Percentiles rank a stretch among this genome's conserved stretches.
Evolutionary conservation across 1,284 basidiomycete species (phyloP).

Genomic region (Naganishia albida): DNA sequence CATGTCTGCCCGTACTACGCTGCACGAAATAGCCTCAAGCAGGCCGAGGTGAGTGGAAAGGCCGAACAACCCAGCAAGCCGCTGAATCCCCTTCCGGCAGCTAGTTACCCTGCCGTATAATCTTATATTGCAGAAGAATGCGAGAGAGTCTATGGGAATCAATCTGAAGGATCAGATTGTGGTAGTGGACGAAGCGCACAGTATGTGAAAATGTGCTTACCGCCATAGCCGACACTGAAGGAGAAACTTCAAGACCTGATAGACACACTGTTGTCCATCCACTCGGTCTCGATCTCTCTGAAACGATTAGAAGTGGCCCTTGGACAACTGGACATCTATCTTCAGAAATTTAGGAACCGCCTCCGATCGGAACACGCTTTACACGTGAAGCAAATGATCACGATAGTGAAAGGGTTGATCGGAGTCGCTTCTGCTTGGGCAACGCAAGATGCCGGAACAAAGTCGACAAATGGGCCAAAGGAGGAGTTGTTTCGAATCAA

Average conservation of each 20-base stretch:
- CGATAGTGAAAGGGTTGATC: constrained; percentile 35
- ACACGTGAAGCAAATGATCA: constrained; percentile 76
- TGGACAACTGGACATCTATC: constrained; percentile 77
- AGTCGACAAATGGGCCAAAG: constrained; percentile 40
- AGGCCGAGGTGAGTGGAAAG: constrained; percentile 73
- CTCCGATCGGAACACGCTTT: constrained; percentile 74
- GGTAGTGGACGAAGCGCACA: constrained; percentile 95
- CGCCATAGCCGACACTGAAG: not conserved
- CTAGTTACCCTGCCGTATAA: constrained; percentile 92
- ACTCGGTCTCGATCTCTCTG: constrained; percentile 70
- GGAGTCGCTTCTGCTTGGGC: constrained; percentile 40
- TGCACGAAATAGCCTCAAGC: constrained; percentile 78
- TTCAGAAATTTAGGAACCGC: constrained; percentile 72
- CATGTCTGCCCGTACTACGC: constrained; percentile 92
- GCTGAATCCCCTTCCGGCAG: constrained; percentile 53
- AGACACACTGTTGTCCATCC: constrained; percentile 81
- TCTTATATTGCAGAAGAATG: constrained; percentile 78
- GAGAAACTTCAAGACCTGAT: constrained; percentile 65
- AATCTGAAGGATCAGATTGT: constrained; percentile 80
- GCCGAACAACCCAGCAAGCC: not conserved
- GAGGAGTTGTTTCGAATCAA: constrained; percentile 51
- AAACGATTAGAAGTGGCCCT: constrained; percentile 65
- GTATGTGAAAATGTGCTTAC: constrained; percentile 57
- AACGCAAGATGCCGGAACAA: constrained; percentile 42
- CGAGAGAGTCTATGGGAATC: constrained; percentile 83